phyloP scores from a whole-genome alignment of 75 land plant species.

The Isoetes taiwanensis region DNA sequence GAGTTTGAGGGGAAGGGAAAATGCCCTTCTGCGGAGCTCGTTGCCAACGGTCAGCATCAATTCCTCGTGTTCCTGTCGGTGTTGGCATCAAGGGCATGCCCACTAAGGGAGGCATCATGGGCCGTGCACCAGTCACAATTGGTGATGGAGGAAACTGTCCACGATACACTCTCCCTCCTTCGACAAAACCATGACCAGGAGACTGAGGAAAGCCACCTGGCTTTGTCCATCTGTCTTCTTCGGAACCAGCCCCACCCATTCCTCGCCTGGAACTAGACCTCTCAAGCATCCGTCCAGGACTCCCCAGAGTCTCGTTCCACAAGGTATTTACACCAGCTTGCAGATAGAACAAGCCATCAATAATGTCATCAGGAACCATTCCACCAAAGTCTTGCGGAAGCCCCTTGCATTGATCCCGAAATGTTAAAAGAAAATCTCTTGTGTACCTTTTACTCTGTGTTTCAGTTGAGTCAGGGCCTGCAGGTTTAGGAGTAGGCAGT shows the following conservation, averaged over 20 bases:
- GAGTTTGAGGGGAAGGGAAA: slow-evolving; percentile 65
- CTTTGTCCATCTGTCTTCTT: slow-evolving; percentile 58
- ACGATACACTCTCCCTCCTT: slow-evolving; percentile 2
- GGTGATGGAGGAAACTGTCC: slow-evolving; percentile 48
- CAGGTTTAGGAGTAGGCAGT: slow-evolving; percentile 44
- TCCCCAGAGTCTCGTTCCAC: slow-evolving; percentile 35
- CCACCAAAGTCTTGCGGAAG: slow-evolving; percentile 61
- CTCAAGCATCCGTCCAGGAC: slow-evolving; percentile 39
- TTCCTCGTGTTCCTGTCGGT: too few relatives aligned
- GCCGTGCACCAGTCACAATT: too few relatives aligned
- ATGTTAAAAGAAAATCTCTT: slow-evolving; percentile 70
- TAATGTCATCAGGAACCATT: slow-evolving; percentile 40
- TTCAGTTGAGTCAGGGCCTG: slow-evolving; percentile 13
- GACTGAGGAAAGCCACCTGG: slow-evolving; percentile 21
- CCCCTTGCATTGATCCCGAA: slow-evolving; percentile 34
- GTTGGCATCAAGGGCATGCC: too few relatives aligned
- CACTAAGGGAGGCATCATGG: too few relatives aligned
- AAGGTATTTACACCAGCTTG: slow-evolving; percentile 10
- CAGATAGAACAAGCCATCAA: slow-evolving; percentile 30
- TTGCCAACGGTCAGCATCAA: slow-evolving; percentile 85
- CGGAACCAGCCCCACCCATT: slow-evolving; percentile 18
- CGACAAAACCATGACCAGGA: slow-evolving; percentile 20
- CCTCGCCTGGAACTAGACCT: slow-evolving; percentile 28
- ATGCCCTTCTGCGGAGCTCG: slow-evolving; percentile 56
- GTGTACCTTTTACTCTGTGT: slow-evolving; percentile 47